A percentile compares a stretch with the other conserved stretches of the same genome.
Evolutionary conservation across 1,284 basidiomycete species (phyloP).

Genomic region (Sporisorium iseilematis-ciliati): DNA sequence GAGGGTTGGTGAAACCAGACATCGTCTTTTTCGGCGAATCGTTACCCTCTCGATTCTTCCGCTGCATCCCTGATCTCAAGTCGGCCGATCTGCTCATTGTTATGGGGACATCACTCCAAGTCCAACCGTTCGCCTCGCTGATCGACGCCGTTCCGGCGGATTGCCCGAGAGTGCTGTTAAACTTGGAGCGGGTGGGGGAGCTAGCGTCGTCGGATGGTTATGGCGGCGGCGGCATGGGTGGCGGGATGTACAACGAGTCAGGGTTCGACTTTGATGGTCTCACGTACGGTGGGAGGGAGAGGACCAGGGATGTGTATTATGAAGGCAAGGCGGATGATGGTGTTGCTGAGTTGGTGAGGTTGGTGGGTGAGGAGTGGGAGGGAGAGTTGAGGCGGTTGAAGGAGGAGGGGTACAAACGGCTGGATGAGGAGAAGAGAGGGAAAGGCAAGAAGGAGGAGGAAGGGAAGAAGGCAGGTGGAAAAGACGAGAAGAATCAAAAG

Average conservation of each 20-base stretch:
- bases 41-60: conserved; percentile 64
- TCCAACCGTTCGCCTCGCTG: conserved; percentile 74
- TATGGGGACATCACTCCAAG: conserved; percentile 88
- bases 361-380: conserved; percentile 57
- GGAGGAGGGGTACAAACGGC: conserved; percentile 23
- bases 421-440: conserved; percentile 13
- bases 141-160: conserved; percentile 70
- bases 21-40: conserved; percentile 69
- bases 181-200: conserved; percentile 74
- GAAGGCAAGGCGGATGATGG: conserved; percentile 61
- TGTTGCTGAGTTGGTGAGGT: conserved; percentile 44
- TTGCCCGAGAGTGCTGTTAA: conserved; percentile 73
- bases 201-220: conserved; percentile 70
- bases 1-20: conserved; percentile 67
- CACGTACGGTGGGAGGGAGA: conserved; percentile 37
- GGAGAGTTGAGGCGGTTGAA: conserved; percentile 30
- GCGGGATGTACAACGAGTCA: conserved; percentile 36
- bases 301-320: conserved; percentile 60
- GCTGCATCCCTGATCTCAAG: conserved; percentile 70
- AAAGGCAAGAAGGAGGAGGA: background rate
- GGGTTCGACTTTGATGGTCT: conserved; percentile 67
- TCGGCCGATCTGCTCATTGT: conserved; percentile 87
- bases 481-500: background rate
- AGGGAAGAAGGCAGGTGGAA: background rate
- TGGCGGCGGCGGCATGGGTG: conserved; percentile 67